Conservation (phyloP, 2,329 filamentous ascomycete genomes). For the Gremmenia infestans region DNA sequence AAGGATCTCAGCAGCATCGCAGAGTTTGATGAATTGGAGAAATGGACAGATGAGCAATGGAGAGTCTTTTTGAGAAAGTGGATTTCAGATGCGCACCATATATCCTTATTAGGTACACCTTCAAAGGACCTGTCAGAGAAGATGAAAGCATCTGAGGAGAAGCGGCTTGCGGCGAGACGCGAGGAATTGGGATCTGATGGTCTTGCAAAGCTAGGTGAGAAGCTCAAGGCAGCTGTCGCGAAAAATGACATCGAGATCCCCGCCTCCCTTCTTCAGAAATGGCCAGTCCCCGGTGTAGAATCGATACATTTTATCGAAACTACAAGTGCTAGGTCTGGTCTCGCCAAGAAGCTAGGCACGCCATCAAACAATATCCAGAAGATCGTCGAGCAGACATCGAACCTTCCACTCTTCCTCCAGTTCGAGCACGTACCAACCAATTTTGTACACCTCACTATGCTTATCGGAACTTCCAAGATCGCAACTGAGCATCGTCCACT, state of each 20-base stretch:
- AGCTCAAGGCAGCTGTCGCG: slow-evolving; percentile 75
- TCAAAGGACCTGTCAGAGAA: slow-evolving; percentile 74
- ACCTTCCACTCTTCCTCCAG: slow-evolving; percentile 83
- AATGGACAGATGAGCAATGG: slow-evolving; percentile 84
- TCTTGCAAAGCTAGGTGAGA: slow-evolving; percentile 66
- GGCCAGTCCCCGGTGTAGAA: slow-evolving; percentile 76
- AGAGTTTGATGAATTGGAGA: slow-evolving; percentile 65
- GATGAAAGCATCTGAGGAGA: slow-evolving; percentile 76
- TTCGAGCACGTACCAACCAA: slow-evolving; percentile 92
- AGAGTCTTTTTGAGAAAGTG: slow-evolving; percentile 74
- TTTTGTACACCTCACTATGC: slow-evolving; percentile 80
- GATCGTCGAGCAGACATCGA: slow-evolving; percentile 63
- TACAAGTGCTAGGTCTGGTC: slow-evolving; percentile 74
- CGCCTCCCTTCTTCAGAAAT: slow-evolving; percentile 70
- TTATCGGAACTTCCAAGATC: slow-evolving; percentile 72
- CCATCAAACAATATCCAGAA: slow-evolving; percentile 67
- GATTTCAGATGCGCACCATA: slow-evolving; percentile 78
- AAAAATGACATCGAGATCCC: slow-evolving; percentile 89
- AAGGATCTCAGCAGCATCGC: slow-evolving; percentile 50
- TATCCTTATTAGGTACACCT: slow-evolving; percentile 84
- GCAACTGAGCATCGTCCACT: slow-evolving; percentile 82
- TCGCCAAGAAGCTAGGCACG: slow-evolving; percentile 66
- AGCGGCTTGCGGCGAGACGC: slow-evolving; percentile 72
- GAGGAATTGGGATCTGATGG: slow-evolving; percentile 77
- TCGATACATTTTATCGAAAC: slow-evolving; percentile 95